These are phyloP conservation scores for Vinca minor DNA, from an alignment of 257 asterid genomes.

Conservation along the genomic window DNA sequence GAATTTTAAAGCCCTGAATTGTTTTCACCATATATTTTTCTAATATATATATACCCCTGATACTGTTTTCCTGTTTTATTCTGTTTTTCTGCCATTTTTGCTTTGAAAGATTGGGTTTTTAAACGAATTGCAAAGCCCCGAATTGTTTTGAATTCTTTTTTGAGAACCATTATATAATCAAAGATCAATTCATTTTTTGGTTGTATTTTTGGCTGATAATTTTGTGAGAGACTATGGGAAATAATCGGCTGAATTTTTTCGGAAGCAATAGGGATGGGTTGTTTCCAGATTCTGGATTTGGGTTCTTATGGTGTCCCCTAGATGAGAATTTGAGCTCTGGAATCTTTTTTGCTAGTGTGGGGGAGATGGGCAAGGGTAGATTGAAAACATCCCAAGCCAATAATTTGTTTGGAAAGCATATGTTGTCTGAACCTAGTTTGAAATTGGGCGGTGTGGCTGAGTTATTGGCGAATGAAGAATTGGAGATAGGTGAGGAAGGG, in stretches of 20 bases:
- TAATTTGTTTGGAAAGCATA: too few species aligned
- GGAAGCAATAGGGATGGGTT: slow-evolving; percentile 16
- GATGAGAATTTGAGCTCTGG: slow-evolving; percentile 26
- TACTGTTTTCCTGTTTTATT: background rate
- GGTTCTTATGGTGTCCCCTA: slow-evolving; percentile 36
- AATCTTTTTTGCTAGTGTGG: slow-evolving; percentile 43
- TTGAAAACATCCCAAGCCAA: too few species aligned
- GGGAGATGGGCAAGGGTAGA: slow-evolving; percentile 35
- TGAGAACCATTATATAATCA: background rate
- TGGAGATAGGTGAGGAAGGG: slow-evolving; percentile 16
- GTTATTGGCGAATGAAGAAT: slow-evolving; percentile 17
- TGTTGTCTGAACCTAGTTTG: too few species aligned
- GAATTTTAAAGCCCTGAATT: too few species aligned
- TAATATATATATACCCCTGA: slow-evolving; percentile 4
- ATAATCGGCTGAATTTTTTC: slow-evolving; percentile 16
- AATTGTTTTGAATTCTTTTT: background rate
- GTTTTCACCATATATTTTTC: slow-evolving; percentile 7
- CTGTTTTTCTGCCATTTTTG: background rate
- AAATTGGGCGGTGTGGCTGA: slow-evolving; percentile 24
- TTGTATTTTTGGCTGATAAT: slow-evolving; percentile 7
- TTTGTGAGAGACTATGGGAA: slow-evolving; percentile 21
- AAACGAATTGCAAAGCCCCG: background rate
- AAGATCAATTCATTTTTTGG: slow-evolving; percentile 10
- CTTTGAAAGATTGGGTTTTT: background rate
- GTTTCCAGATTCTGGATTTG: slow-evolving; percentile 25